phyloP scores from a whole-genome alignment of 352 stramenopile genomes.

The Phytophthora hibernalis region DNA sequence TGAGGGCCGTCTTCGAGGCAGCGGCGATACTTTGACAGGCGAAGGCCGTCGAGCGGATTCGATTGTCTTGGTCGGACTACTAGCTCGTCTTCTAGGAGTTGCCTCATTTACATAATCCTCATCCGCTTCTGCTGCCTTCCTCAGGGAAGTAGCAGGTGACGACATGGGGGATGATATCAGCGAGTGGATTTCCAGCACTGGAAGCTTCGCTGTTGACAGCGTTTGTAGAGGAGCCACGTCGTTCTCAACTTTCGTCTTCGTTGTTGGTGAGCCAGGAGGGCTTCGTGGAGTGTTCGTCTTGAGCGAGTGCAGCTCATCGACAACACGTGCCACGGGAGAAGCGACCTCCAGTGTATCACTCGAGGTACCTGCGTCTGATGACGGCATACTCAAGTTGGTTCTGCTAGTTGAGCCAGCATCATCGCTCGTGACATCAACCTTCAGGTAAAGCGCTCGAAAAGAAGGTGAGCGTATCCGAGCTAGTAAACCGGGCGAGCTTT shows the following conservation, averaged over 20 bases:
- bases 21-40: constrained; percentile 6
- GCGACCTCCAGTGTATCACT: neutral
- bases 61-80: constrained; percentile 10
- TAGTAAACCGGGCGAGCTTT: neutral
- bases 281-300: neutral
- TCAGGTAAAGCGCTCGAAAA: neutral
- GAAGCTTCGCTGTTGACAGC: constrained; percentile 21
- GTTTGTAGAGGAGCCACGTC: constrained; percentile 7
- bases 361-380: neutral
- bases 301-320: neutral
- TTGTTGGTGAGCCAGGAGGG: constrained; percentile 2
- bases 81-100: constrained; percentile 6
- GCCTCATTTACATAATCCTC: neutral
- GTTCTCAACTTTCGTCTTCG: neutral
- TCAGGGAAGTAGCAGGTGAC: constrained; percentile 11
- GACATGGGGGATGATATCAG: constrained; percentile 11
- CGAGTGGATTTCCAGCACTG: constrained; percentile 24
- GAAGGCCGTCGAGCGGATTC: neutral
- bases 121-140: neutral
- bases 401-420: neutral
- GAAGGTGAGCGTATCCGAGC: constrained; percentile 13
- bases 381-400: neutral
- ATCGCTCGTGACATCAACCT: constrained; percentile 1
- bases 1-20: constrained; percentile 12
- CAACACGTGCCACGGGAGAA: neutral